Base-by-base conservation (phyloP, 257 asterid genomes). In the Solanum tarijense region DNA sequence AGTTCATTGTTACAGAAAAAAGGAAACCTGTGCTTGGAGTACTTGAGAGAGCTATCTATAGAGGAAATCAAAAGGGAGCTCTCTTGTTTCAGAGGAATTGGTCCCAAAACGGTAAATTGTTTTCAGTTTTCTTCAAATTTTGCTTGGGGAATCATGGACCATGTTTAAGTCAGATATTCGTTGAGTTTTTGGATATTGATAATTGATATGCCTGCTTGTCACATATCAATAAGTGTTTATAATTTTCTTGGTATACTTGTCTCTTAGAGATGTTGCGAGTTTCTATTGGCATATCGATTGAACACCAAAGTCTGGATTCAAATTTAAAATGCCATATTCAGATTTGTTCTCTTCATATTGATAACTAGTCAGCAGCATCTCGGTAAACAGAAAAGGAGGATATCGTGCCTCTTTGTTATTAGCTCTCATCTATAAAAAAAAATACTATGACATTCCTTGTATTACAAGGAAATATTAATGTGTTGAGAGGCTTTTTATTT, bases 11-110 rank as follows among this genome's bases (percentile, higher is more conserved):
- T 90, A 3, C 88, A 92, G 90, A 90, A 89, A 90, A 92, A 89
- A 41, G 98, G 99, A 71, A 92, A 94, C 79, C 73, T 95, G 89
- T 94, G 98, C 93, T 90, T 95, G 97, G 97, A 95, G 92, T 94
- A 95, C 90, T 89, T 95, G 85, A 92, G 96, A 88, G 94, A 93
- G 81, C 87, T 95, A 89, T 92, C 98, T 0, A 55, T 93, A 58
- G 94, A 93, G 60, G 98, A 94, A 88, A 93, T 96, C 86, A 95
- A 96, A 90, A 92, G 87, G 18, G 98, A 96, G 90, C 96, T 95
- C 85, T 95, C 98, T 58, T 88, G 89, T 84, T 92, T 95, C 82
- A 94, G 93, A 92, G 99, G 99, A 88, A 94, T 96, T 48, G 98
- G 98, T 25, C 99, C 99, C 72, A 96, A 96, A 88, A 96, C 98